A percentile compares a stretch with the other conserved stretches of the same genome.
Conservation (phyloP, 1,139 yeast species). For the Saccharomyces pastorianus region DNA sequence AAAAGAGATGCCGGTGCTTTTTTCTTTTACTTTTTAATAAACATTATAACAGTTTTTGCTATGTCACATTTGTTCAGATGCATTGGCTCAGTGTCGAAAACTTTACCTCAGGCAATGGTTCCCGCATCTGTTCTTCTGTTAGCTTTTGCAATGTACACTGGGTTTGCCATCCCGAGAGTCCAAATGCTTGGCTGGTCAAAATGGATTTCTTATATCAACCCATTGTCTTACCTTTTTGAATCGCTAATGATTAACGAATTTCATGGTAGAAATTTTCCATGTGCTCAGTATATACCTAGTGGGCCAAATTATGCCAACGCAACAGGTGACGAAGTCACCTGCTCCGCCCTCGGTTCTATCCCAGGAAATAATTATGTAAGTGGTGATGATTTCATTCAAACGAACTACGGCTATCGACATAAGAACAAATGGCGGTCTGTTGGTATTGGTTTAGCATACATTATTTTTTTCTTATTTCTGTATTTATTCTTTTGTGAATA, state of each 20-base stretch:
- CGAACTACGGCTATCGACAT: conserved; percentile 37
- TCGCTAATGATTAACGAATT: conserved; percentile 54
- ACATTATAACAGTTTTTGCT: conserved; percentile 40
- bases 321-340: conserved; percentile 34
- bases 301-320: conserved; percentile 35
- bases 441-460: conserved; percentile 54
- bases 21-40: conserved; percentile 47
- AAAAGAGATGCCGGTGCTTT: conserved; percentile 51
- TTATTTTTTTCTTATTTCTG: conserved; percentile 45
- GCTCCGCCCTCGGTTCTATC: conserved; percentile 38
- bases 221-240: conserved; percentile 54
- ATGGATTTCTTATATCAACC: conserved; percentile 59
- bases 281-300: conserved; percentile 31
- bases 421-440: conserved; percentile 64
- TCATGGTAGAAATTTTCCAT: conserved; percentile 37
- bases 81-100: conserved; percentile 46
- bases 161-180: conserved; percentile 53
- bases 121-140: conserved; percentile 50
- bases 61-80: conserved; percentile 58
- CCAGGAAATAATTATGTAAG: conserved; percentile 31
- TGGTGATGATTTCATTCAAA: conserved; percentile 34
- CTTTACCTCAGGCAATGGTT: conserved; percentile 52
- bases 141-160: conserved; percentile 50
- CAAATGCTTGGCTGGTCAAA: conserved; percentile 59
- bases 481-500: conserved; percentile 48